phyloP scores from a whole-genome alignment of 176 grass and related monocot species.

The Lolium multiflorum region DNA sequence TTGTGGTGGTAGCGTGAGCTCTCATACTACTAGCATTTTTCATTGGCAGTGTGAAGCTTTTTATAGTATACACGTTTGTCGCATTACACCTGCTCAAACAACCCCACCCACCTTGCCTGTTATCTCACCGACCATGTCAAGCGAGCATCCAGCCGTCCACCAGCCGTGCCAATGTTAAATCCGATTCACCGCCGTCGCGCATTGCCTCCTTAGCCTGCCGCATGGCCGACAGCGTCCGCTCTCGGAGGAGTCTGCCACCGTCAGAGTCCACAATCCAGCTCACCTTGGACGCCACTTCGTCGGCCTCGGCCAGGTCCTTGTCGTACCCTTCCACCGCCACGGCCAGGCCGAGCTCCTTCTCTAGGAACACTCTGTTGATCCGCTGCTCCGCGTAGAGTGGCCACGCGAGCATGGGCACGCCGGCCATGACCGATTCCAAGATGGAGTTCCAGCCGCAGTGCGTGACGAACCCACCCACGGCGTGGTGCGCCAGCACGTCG shows the following conservation, averaged over 20 bases:
- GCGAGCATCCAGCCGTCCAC: background rate
- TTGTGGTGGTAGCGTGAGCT: no score
- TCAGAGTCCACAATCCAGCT: conserved; percentile 14
- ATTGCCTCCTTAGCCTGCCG: background rate
- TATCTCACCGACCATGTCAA: background rate
- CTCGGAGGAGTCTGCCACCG: conserved; percentile 4
- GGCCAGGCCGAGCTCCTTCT: conserved; percentile 25
- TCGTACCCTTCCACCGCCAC: conserved; percentile 17
- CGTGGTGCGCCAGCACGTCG: background rate
- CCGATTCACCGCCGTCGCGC: background rate
- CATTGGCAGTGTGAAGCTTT: no score
- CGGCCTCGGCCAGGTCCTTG: background rate
- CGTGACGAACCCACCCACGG: conserved; percentile 43
- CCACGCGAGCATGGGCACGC: conserved; percentile 56
- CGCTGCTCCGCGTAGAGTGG: conserved; percentile 52
- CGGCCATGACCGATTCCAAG: conserved; percentile 35
- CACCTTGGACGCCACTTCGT: background rate
- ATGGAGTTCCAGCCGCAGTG: conserved; percentile 61
- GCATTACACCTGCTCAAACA: background rate
- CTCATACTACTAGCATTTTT: no score
- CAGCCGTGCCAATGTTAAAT: background rate
- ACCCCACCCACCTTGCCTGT: no score
- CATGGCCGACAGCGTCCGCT: background rate
- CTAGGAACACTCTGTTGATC: conserved; percentile 35
- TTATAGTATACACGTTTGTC: background rate